Evolutionary conservation across 805 yeast species (phyloP), one percentile per base, ranked within the genome.

Genomic region (Saccharomycopsis synnaedendra): DNA sequence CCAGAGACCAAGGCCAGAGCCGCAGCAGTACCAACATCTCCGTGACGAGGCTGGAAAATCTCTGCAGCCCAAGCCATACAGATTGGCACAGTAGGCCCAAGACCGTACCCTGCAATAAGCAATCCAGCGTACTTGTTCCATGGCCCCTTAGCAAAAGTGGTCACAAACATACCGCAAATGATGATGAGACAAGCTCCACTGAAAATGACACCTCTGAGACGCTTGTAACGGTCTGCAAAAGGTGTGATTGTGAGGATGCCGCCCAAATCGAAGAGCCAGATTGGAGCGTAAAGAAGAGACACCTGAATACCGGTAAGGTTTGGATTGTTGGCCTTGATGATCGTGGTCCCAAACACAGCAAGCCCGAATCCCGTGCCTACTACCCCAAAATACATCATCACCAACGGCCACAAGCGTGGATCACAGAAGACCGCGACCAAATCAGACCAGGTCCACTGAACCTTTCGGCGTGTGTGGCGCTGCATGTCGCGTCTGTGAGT

Each of bases 291-390:
- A 47, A 86, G 68, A 41, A 86, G 70, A 1, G 90, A 82, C 30
- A 87, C 77, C 50, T 79, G 68, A 55, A 87, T 82, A 3, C 86
- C 76, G 2, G 78, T 63, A 54, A 83, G 67, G 5, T 59, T 55
- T 2, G 90, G 81, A 59, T 84, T 78, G 54, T 81, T 78, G 4
- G 75, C 73, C 44, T 70, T 63, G 56, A 86, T 81, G 55, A 86
- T 75, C 5, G 90, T 79, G 3, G 95, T 80, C 4, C 89, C 95
- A 63, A 82, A 86, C 27, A 82, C 90, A 33, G 88, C 88, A 43
- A 86, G 67, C 33, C 95, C 96, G 58, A 74, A 80, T 1, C 96
- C 96, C n/a, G 86, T 78, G 42, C 95, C 96, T 30, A 86, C 95
- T 27, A 84, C 95, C 19, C 95, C 96, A 60, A 86, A 87, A 64